These are phyloP conservation scores for Hypoxylon intermedium DNA, from an alignment of 495 filamentous ascomycete genomes.

Conservation along the genomic window DNA sequence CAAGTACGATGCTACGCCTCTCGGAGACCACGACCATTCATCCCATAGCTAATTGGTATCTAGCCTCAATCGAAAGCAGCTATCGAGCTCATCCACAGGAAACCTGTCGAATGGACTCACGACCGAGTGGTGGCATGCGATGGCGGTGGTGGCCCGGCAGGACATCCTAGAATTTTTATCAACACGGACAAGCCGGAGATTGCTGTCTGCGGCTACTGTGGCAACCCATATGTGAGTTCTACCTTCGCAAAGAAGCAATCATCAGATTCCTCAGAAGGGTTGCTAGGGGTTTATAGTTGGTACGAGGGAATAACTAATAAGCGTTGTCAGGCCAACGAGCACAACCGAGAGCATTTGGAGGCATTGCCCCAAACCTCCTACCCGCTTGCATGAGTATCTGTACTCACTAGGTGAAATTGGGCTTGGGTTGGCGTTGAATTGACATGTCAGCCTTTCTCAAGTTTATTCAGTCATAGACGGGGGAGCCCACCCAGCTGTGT, in stretches of 20 bases:
- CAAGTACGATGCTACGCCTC: constrained; percentile 67
- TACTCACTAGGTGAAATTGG: not conserved
- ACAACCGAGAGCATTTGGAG: constrained; percentile 81
- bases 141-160: constrained; percentile 89
- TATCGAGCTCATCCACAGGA: constrained; percentile 93
- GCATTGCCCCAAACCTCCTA: constrained; percentile 79
- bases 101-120: constrained; percentile 92
- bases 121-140: constrained; percentile 83
- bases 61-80: constrained; percentile 88
- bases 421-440: not conserved
- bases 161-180: constrained; percentile 94
- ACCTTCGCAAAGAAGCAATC: not conserved
- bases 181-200: constrained; percentile 98
- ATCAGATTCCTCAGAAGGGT: not conserved
- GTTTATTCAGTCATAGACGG: constrained; percentile 1
- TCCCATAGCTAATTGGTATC: constrained; percentile 8
- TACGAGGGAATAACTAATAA: constrained; percentile 31
- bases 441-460: constrained; percentile 4
- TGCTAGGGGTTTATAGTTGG: not conserved
- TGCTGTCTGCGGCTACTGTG: constrained; percentile 87
- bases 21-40: not conserved
- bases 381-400: constrained; percentile 59
- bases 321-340: constrained; percentile 76
- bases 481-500: constrained; percentile 32
- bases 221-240: constrained; percentile 85